These are phyloP conservation scores for Ceratocystis diversiconidia DNA, from an alignment of 2,329 filamentous ascomycete genomes.

Conservation along the genomic window DNA sequence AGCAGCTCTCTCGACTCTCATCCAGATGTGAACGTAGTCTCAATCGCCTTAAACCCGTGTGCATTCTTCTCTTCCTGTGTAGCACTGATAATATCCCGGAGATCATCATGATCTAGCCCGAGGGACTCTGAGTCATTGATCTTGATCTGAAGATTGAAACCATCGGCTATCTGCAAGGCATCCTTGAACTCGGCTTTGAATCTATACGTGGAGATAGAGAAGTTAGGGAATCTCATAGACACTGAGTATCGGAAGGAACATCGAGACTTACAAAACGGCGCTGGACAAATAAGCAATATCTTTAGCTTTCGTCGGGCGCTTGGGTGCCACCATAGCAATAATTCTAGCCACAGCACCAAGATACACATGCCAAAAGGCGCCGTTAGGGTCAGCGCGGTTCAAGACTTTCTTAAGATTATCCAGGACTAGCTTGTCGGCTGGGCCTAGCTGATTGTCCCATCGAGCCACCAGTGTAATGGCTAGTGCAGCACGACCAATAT, in stretches of 20 bases:
- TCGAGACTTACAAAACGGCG: constrained; percentile 29
- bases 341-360: constrained; percentile 34
- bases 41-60: background rate
- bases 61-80: background rate
- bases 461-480: constrained; percentile 58
- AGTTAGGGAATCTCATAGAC: background rate
- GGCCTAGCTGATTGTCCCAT: constrained; percentile 51
- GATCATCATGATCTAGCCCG: constrained; percentile 25
- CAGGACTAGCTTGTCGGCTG: constrained; percentile 33
- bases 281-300: constrained; percentile 23
- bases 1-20: background rate
- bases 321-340: constrained; percentile 31
- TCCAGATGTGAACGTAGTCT: background rate
- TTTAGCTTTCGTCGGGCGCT: constrained; percentile 27
- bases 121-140: background rate
- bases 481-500: constrained; percentile 55
- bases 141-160: background rate
- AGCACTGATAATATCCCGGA: constrained; percentile 8
- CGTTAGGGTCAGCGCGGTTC: constrained; percentile 26
- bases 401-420: constrained; percentile 31
- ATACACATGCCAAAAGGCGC: constrained; percentile 40
- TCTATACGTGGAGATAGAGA: background rate
- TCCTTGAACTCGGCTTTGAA: background rate
- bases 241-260: background rate
- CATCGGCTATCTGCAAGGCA: background rate